Percentiles rank a stretch among this genome's conserved stretches.
Conservation (phyloP, 2,329 filamentous ascomycete species). For the Gaeumannomyces sp. region DNA sequence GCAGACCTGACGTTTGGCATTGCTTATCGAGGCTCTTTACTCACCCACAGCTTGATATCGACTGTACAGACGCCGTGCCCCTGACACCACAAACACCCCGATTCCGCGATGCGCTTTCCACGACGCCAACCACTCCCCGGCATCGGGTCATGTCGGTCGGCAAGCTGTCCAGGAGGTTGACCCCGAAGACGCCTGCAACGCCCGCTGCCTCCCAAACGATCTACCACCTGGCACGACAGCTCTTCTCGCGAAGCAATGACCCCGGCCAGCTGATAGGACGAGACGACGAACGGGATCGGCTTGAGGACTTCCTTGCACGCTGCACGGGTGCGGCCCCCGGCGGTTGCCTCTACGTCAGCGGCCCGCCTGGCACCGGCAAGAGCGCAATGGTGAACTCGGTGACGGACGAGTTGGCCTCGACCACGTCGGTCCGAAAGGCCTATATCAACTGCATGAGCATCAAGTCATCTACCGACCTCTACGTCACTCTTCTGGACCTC, state of each 20-base stretch:
- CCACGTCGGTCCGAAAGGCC: slow-evolving; percentile 55
- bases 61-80: slow-evolving; percentile 34
- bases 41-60: slow-evolving; percentile 7
- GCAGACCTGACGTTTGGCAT: slow-evolving; percentile 2
- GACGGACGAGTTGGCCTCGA: slow-evolving; percentile 50
- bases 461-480: slow-evolving; percentile 80
- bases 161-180: slow-evolving; percentile 69
- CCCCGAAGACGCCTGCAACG: slow-evolving; percentile 67
- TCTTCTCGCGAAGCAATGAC: slow-evolving; percentile 75
- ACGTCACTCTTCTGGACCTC: slow-evolving; percentile 69
- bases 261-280: slow-evolving; percentile 73
- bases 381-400: slow-evolving; percentile 87
- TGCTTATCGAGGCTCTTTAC: background rate
- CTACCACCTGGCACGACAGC: slow-evolving; percentile 79
- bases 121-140: slow-evolving; percentile 70
- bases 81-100: slow-evolving; percentile 69
- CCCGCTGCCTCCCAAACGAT: slow-evolving; percentile 66
- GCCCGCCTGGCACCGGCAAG: slow-evolving; percentile 93
- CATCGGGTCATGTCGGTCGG: slow-evolving; percentile 75
- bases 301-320: slow-evolving; percentile 62
- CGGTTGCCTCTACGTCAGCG: slow-evolving; percentile 90
- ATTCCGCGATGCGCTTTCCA: slow-evolving; percentile 70
- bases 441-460: slow-evolving; percentile 98
- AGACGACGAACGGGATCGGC: slow-evolving; percentile 59
- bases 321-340: slow-evolving; percentile 54